A percentile compares a stretch with the other conserved stretches of the same genome.
These are phyloP conservation scores for Russula sp. DNA, from an alignment of 768 basidiomycete species.

Conservation along the genomic window DNA sequence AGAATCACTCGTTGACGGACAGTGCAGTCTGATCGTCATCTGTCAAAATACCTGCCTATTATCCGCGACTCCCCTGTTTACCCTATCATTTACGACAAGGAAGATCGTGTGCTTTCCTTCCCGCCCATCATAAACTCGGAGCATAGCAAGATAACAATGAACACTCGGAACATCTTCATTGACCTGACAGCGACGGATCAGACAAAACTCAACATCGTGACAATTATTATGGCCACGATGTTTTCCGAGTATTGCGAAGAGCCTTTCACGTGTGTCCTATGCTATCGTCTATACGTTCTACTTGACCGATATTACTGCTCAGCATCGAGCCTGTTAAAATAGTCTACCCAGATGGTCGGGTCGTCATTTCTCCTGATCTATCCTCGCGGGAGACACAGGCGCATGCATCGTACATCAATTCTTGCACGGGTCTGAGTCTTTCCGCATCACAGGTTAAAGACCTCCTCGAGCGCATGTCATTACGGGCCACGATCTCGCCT, in stretches of 20 bases:
- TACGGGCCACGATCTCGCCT: conserved; percentile 53
- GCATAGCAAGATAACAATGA: conserved; percentile 93
- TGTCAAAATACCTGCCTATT: conserved; percentile 85
- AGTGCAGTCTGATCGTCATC: conserved; percentile 82
- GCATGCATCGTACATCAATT: conserved; percentile 90
- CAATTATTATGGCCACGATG: conserved; percentile 95
- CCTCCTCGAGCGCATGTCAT: conserved; percentile 83
- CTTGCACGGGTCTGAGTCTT: conserved; percentile 85
- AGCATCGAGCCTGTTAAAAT: conserved; percentile 95
- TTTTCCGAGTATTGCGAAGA: conserved; percentile 94
- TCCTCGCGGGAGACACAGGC: conserved; percentile 67
- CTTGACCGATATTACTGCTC: conserved; percentile 14
- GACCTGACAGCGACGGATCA: conserved; percentile 96
- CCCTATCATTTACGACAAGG: conserved; percentile 93
- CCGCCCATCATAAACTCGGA: conserved; percentile 98
- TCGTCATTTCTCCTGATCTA: conserved; percentile 77
- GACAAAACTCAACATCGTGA: conserved; percentile 93
- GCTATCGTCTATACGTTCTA: conserved; percentile 13
- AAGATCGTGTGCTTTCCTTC: conserved; percentile 89
- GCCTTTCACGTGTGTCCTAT: conserved; percentile 76
- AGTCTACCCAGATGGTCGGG: conserved; percentile 71
- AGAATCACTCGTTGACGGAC: conserved; percentile 6
- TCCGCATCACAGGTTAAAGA: conserved; percentile 59
- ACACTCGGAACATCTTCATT: conserved; percentile 93
- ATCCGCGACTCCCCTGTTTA: conserved; percentile 95